Percentiles rank a stretch among this genome's conserved stretches.
Conservation (phyloP, 2,329 filamentous ascomycete species). For the Penicillium sp. region DNA sequence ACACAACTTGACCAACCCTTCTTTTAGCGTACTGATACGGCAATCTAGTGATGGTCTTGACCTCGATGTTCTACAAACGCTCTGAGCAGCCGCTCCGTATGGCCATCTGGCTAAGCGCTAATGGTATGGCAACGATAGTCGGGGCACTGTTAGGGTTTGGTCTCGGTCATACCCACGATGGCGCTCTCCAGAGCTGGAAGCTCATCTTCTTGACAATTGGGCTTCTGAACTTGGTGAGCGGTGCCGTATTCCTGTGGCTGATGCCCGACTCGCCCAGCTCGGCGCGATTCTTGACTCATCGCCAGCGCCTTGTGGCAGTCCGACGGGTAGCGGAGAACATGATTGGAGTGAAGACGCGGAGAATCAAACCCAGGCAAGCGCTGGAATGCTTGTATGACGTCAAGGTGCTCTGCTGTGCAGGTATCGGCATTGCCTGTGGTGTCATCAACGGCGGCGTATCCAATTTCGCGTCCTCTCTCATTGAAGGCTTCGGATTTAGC, state of each 20-base stretch:
- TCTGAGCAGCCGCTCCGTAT: constrained; percentile 39
- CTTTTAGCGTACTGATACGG: constrained; percentile 7
- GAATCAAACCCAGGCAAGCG: constrained; percentile 36
- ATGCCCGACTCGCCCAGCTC: constrained; percentile 42
- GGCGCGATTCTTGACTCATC: constrained; percentile 34
- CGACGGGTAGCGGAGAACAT: constrained; percentile 44
- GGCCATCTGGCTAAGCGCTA: constrained; percentile 38
- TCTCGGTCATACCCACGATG: constrained; percentile 33
- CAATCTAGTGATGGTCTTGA: constrained; percentile 32
- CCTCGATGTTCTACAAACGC: constrained; percentile 40
- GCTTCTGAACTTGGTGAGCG: constrained; percentile 47
- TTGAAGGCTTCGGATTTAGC: constrained; percentile 45
- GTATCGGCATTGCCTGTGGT: constrained; percentile 46
- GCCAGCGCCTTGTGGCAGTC: constrained; percentile 42
- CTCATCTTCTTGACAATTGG: constrained; percentile 46
- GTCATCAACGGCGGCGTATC: constrained; percentile 52
- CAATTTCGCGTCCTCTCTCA: constrained; percentile 50
- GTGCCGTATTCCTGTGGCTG: constrained; percentile 30
- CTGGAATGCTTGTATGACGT: constrained; percentile 30
- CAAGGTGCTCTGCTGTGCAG: constrained; percentile 38
- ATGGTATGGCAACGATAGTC: constrained; percentile 39
- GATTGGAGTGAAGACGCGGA: constrained; percentile 42
- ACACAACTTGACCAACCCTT: not conserved
- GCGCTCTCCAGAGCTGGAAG: constrained; percentile 33
- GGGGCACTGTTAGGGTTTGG: constrained; percentile 39